Conservation (phyloP, 139 green algal species). For the Spirogloea muscicola region DNA sequence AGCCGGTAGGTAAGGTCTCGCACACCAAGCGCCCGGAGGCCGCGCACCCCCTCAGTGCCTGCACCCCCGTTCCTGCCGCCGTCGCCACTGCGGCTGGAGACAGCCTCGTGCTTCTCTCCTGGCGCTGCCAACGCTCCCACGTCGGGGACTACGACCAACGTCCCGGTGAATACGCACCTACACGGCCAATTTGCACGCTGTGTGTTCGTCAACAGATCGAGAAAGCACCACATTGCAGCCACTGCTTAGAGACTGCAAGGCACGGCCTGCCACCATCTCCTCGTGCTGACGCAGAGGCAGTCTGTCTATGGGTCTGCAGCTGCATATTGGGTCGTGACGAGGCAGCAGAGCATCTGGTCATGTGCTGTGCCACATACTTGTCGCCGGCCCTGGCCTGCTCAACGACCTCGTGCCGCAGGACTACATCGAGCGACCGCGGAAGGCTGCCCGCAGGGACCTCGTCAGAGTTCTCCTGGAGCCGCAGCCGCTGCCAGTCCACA, state of each 20-base stretch:
- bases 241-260: too few species aligned
- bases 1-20: constrained; percentile 91
- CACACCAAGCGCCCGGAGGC: constrained; percentile 69
- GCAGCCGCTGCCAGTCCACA: constrained; percentile 96
- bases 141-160: constrained; percentile 91
- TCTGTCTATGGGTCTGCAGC: too few species aligned
- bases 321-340: too few species aligned
- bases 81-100: background rate
- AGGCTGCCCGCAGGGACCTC: constrained; percentile 89
- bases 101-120: constrained; percentile 54
- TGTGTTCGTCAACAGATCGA: background rate
- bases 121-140: constrained; percentile 63
- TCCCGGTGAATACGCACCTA: constrained; percentile 75
- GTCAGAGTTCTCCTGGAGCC: constrained; percentile 85
- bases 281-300: too few species aligned
- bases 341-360: too few species aligned
- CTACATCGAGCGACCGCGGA: constrained; percentile 92
- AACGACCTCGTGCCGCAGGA: constrained; percentile 86
- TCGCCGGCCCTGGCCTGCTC: constrained; percentile 93
- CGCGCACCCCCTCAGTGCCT: constrained; percentile 63
- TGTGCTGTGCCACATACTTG: too few species aligned
- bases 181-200: too few species aligned
- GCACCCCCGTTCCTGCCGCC: background rate
- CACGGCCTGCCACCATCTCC: too few species aligned
- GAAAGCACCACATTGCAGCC: too few species aligned